A percentile compares a stretch with the other conserved stretches of the same genome.
Conservation (phyloP, 495 filamentous ascomycete genomes). For the Aspergillus homomorphus region DNA sequence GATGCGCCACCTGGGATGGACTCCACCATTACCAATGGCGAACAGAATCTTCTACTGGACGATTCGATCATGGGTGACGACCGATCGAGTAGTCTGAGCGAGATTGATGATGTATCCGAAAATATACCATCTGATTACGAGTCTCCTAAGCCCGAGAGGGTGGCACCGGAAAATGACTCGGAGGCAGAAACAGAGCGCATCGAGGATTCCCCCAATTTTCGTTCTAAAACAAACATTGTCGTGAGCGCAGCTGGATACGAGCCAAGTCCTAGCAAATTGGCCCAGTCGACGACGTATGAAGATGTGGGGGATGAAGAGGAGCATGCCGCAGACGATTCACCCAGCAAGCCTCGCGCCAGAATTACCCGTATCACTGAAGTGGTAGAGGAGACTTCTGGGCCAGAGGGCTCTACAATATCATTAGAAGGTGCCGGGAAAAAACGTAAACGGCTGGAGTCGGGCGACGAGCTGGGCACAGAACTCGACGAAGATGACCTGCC, state of each 20-base stretch:
- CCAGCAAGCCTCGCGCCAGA: conserved; percentile 41
- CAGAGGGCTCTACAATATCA: conserved; percentile 33
- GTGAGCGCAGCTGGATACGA: conserved; percentile 50
- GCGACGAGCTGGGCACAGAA: conserved; percentile 41
- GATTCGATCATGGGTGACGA: conserved; percentile 44
- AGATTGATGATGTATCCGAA: conserved; percentile 77
- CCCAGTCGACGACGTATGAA: conserved; percentile 47
- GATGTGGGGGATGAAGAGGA: conserved; percentile 43
- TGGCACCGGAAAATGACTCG: conserved; percentile 69
- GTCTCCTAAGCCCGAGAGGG: conserved; percentile 39
- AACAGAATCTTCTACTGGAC: conserved; percentile 37
- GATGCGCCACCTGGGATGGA: conserved; percentile 34
- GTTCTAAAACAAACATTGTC: conserved; percentile 58
- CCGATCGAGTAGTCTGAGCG: conserved; percentile 78
- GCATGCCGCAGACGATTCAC: conserved; percentile 37
- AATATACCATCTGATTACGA: conserved; percentile 57
- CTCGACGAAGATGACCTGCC: conserved; percentile 45
- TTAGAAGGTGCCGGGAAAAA: conserved; percentile 39
- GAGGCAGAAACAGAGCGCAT: conserved; percentile 96
- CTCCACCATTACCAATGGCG: conserved; percentile 37
- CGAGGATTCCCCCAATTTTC: conserved; percentile 84
- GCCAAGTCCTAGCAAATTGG: conserved; percentile 66
- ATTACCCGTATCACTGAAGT: conserved; percentile 26
- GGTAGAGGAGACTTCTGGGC: conserved; percentile 26
- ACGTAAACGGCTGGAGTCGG: conserved; percentile 45